Evolutionary conservation across 2,329 filamentous ascomycete genomes (phyloP).

Genomic region (Fusarium duplospermum): DNA sequence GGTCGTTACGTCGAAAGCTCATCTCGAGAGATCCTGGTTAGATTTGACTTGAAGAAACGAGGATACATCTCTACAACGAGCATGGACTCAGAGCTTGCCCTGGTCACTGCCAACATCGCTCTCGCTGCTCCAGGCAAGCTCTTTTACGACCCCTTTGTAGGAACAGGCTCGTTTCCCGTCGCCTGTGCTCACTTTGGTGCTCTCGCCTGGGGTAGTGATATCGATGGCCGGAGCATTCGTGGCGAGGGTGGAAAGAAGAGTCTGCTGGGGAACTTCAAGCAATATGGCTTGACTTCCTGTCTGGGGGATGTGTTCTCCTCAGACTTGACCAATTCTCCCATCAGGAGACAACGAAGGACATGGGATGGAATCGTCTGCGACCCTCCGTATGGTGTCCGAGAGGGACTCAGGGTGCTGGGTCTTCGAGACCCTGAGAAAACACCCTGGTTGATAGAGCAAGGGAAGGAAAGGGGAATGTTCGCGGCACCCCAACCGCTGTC

Average conservation of each 20-base stretch:
- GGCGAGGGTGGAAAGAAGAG: conserved; percentile 70
- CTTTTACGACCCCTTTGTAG: conserved; percentile 95
- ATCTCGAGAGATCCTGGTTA: conserved; percentile 74
- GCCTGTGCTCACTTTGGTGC: conserved; percentile 93
- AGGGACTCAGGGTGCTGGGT: conserved; percentile 90
- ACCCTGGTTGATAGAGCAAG: conserved; percentile 73
- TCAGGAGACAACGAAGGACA: conserved; percentile 67
- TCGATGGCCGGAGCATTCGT: conserved; percentile 89
- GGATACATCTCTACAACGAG: conserved; percentile 95
- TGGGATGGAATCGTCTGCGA: conserved; percentile 96
- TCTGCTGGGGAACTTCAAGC: conserved; percentile 78
- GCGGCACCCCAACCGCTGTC: conserved; percentile 43
- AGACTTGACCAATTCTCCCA: conserved; percentile 88
- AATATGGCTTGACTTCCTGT: conserved; percentile 76
- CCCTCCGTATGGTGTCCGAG: conserved; percentile 93
- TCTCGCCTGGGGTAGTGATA: conserved; percentile 86
- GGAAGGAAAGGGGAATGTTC: conserved; percentile 75
- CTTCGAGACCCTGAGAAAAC: conserved; percentile 73
- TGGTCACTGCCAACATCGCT: conserved; percentile 92
- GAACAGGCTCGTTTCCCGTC: conserved; percentile 92
- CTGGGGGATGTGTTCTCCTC: conserved; percentile 85
- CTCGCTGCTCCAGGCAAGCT: conserved; percentile 84
- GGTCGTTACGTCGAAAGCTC: conserved; percentile 77
- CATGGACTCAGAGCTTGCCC: conserved; percentile 94
- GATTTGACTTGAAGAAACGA: conserved; percentile 92